A percentile compares a stretch with the other conserved stretches of the same genome.
phyloP scores from a whole-genome alignment of 768 basidiomycete species.

The Wakefieldia striispora region DNA sequence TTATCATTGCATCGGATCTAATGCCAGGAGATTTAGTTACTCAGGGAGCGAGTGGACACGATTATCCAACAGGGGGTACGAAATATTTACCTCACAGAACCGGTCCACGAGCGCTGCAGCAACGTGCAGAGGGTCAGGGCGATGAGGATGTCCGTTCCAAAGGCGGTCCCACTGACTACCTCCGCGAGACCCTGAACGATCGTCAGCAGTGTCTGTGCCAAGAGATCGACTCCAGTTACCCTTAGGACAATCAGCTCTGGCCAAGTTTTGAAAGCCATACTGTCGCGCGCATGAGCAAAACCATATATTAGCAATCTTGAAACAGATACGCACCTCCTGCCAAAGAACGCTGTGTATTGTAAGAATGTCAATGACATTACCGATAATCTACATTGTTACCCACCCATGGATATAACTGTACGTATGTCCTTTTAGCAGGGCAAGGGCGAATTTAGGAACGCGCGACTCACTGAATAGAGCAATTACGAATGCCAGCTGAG shows the following conservation, averaged over 20 bases:
- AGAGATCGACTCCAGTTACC: no score
- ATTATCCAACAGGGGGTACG: no score
- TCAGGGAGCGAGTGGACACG: not conserved
- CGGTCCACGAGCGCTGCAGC: slow-evolving; percentile 48
- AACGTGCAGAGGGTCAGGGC: slow-evolving; percentile 45
- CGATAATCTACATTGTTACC: slow-evolving; percentile 5
- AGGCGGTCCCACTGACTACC: slow-evolving; percentile 49
- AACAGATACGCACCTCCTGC: slow-evolving; percentile 32
- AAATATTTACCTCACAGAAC: slow-evolving; percentile 41
- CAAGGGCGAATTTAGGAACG: not conserved
- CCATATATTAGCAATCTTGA: not conserved
- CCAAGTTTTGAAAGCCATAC: no score
- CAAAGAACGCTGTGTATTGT: slow-evolving; percentile 32
- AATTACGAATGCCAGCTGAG: slow-evolving; percentile 30
- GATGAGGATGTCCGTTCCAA: slow-evolving; percentile 47
- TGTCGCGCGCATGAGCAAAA: slow-evolving; percentile 15
- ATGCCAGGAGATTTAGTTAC: not conserved
- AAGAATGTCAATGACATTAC: slow-evolving; percentile 3
- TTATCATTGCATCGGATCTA: slow-evolving; percentile 53
- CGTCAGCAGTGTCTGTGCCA: slow-evolving; percentile 32
- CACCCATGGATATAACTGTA: slow-evolving; percentile 34
- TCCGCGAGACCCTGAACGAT: slow-evolving; percentile 38
- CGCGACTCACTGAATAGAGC: slow-evolving; percentile 36
- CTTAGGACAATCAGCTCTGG: no score
- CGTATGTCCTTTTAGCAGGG: slow-evolving; percentile 3